A percentile compares a stretch with the other conserved stretches of the same genome.
Conservation (phyloP, 805 yeast species). For the Nakazawaea ishiwadae region DNA sequence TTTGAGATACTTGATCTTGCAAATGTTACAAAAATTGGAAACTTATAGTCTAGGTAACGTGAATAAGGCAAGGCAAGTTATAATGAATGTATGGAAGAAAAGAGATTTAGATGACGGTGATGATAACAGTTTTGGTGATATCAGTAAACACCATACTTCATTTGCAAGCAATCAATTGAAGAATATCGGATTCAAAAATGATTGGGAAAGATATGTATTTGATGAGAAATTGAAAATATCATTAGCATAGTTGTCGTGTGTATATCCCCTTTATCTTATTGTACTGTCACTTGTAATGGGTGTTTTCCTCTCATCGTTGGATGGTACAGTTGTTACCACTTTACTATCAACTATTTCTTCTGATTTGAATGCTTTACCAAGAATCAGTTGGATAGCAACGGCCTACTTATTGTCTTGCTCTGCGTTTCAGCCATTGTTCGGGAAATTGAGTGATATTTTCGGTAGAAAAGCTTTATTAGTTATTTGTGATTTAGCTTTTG, state of each 20-base stretch:
- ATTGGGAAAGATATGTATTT: constrained; percentile 29
- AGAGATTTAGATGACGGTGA: constrained; percentile 24
- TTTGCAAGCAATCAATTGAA: too few species aligned
- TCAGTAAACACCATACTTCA: too few species aligned
- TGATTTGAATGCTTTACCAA: constrained; percentile 58
- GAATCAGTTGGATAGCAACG: constrained; percentile 71
- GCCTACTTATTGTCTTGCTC: constrained; percentile 65
- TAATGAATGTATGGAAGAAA: constrained; percentile 26
- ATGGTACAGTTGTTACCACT: constrained; percentile 65
- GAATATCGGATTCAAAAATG: constrained; percentile 19
- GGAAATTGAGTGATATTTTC: constrained; percentile 67
- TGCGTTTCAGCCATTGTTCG: constrained; percentile 70
- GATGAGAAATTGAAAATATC: constrained; percentile 23
- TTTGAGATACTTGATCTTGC: constrained; percentile 23
- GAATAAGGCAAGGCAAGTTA: constrained; percentile 20
- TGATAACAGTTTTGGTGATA: too few species aligned
- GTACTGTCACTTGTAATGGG: constrained; percentile 11
- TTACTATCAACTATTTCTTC: constrained; percentile 62
- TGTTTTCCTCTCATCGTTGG: constrained; percentile 60
- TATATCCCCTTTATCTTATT: constrained; percentile 6
- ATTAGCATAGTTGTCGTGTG: constrained; percentile 17
- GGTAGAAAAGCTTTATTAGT: constrained; percentile 55
- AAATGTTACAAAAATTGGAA: constrained; percentile 23
- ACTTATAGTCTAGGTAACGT: constrained; percentile 26
- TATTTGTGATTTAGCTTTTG: constrained; percentile 50